Percentiles rank a stretch among this genome's conserved stretches.
Conservation (phyloP, 2,329 filamentous ascomycete species). For the Drechslerella coelobrocha region DNA sequence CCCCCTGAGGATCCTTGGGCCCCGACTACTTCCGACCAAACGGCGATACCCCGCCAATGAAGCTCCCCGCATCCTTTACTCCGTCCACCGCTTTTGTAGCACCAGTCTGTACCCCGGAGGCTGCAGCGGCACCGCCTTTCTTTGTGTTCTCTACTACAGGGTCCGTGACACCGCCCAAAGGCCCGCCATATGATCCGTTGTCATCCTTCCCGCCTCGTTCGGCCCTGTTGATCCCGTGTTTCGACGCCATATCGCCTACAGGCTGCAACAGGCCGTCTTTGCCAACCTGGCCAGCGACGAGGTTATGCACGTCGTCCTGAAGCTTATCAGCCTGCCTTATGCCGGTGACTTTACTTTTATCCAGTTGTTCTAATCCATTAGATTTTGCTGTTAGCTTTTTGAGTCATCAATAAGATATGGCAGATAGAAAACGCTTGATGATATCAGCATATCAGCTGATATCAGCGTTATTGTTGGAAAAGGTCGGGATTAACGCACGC, state of each 20-base stretch:
- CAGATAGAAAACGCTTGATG: slow-evolving; percentile 3
- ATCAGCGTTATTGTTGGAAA: slow-evolving; percentile 10
- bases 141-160: slow-evolving; percentile 29
- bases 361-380: slow-evolving; percentile 66
- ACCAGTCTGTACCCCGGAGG: slow-evolving; percentile 12
- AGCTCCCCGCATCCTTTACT: slow-evolving; percentile 22
- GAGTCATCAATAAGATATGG: slow-evolving; percentile 17
- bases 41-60: slow-evolving; percentile 21
- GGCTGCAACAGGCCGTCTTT: slow-evolving; percentile 72
- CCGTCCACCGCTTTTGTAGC: slow-evolving; percentile 13
- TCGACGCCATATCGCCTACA: slow-evolving; percentile 68
- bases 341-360: slow-evolving; percentile 74
- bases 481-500: slow-evolving; percentile 60
- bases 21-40: slow-evolving; percentile 18
- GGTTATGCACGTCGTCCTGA: slow-evolving; percentile 71
- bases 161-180: slow-evolving; percentile 35
- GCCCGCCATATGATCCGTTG: slow-evolving; percentile 58
- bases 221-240: slow-evolving; percentile 70
- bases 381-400: slow-evolving; percentile 18
- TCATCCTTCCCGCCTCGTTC: slow-evolving; percentile 72
- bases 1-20: slow-evolving; percentile 8
- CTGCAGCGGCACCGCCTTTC: slow-evolving; percentile 11
- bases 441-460: background rate
- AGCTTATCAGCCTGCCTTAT: slow-evolving; percentile 71
- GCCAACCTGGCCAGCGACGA: slow-evolving; percentile 70